These are phyloP conservation scores for Solanum neorickii DNA, from an alignment of 257 asterid genomes.

Conservation along the genomic window DNA sequence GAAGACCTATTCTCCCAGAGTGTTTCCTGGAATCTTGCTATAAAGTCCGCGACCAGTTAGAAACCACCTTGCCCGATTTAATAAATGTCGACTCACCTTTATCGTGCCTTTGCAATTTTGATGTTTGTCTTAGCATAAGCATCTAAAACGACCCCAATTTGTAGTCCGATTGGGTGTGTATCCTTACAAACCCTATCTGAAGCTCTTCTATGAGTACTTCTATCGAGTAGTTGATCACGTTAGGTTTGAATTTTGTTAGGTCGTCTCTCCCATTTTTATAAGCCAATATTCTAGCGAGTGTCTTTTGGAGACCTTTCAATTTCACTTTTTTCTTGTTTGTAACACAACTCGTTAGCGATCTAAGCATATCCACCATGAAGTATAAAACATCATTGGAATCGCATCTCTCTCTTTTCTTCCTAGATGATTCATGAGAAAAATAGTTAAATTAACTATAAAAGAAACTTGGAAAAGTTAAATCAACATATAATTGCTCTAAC, in stretches of 20 bases:
- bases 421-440: background rate
- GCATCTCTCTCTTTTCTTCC: background rate
- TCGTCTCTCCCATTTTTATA: background rate
- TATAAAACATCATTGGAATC: too few species aligned
- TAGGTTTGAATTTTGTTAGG: background rate
- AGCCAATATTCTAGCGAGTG: background rate
- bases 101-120: background rate
- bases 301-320: background rate
- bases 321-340: background rate
- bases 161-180: background rate
- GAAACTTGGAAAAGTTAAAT: background rate
- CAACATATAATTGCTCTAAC: background rate
- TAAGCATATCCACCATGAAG: background rate
- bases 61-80: background rate
- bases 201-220: background rate
- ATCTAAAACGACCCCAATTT: background rate
- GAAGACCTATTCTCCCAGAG: background rate
- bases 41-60: too few species aligned
- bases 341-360: background rate
- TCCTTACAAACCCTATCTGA: background rate
- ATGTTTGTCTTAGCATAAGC: background rate
- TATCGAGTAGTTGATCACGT: background rate
- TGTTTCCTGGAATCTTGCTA: background rate
- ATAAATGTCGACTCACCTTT: background rate
- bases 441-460: background rate